Evolutionary conservation across 768 basidiomycete genomes (phyloP).

Genomic region (Calocera cornea): DNA sequence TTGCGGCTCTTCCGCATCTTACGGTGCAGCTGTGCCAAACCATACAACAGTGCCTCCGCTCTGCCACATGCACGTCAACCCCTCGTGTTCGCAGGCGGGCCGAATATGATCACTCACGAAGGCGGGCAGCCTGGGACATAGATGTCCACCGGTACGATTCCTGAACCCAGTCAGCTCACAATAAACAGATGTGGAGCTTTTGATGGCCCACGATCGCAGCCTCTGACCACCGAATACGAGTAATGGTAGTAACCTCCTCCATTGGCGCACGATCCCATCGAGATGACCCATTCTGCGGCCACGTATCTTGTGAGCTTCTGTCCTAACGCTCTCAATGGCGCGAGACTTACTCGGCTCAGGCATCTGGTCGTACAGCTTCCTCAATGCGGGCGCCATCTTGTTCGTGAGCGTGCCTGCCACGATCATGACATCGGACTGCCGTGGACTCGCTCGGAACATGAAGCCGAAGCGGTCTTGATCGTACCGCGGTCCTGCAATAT

Average conservation of each 20-base stretch:
- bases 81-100: too few relatives aligned
- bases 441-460: conserved; percentile 97
- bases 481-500: conserved; percentile 98
- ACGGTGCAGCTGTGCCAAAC: conserved; percentile 90
- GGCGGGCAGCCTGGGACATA: conserved; percentile 94
- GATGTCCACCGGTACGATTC: conserved; percentile 95
- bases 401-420: conserved; percentile 97
- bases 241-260: conserved; percentile 97
- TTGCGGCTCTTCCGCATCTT: conserved; percentile 87
- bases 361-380: conserved; percentile 98
- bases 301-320: not conserved
- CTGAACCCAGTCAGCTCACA: too few relatives aligned
- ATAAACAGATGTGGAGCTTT: too few relatives aligned
- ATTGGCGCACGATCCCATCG: conserved; percentile 99
- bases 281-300: conserved; percentile 82
- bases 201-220: conserved; percentile 73
- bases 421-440: conserved; percentile 97
- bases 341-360: conserved; percentile 74
- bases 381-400: conserved; percentile 97
- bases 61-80: too few relatives aligned
- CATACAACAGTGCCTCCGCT: conserved; percentile 93
- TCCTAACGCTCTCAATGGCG: not conserved
- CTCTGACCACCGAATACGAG: conserved; percentile 95
- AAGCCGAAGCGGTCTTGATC: conserved; percentile 96
- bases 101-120: too few relatives aligned